phyloP scores from a whole-genome alignment of 2,329 filamentous ascomycete genomes.

The Aspergillus niger region DNA sequence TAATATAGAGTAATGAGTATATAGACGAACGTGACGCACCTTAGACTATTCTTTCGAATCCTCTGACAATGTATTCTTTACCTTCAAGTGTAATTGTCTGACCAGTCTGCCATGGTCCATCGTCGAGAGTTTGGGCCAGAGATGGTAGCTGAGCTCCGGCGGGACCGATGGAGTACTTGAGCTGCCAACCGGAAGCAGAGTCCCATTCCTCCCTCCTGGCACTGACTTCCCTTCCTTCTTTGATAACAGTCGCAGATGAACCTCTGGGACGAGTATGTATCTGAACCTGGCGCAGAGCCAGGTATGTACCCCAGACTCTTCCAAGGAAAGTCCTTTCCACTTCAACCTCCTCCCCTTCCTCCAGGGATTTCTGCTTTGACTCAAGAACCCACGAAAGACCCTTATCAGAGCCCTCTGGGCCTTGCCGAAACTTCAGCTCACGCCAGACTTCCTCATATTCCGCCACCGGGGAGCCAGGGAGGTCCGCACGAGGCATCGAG shows the following conservation, averaged over 20 bases:
- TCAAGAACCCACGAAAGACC: conserved; percentile 37
- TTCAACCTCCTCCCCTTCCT: conserved; percentile 19
- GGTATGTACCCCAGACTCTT: conserved; percentile 33
- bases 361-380: conserved; percentile 19
- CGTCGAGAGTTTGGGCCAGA: conserved; percentile 18
- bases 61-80: conserved; percentile 27
- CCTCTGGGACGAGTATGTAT: conserved; percentile 13
- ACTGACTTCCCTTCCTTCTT: conserved; percentile 30
- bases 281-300: conserved; percentile 33
- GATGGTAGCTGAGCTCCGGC: conserved; percentile 22
- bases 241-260: conserved; percentile 18
- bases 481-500: conserved; percentile 41
- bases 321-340: conserved; percentile 34
- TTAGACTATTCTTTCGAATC: conserved; percentile 28
- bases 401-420: conserved; percentile 28
- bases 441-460: conserved; percentile 70
- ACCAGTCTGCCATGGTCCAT: conserved; percentile 21
- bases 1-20: conserved; percentile 4
- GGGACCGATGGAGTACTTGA: conserved; percentile 6
- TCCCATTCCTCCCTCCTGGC: conserved; percentile 31
- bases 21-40: conserved; percentile 9
- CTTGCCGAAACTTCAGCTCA: conserved; percentile 43
- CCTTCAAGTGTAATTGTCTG: conserved; percentile 24
- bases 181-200: conserved; percentile 12
- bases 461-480: conserved; percentile 32